Conservation (phyloP, 108 stramenopile species). For the Cyclotella choctawhatcheeana region DNA sequence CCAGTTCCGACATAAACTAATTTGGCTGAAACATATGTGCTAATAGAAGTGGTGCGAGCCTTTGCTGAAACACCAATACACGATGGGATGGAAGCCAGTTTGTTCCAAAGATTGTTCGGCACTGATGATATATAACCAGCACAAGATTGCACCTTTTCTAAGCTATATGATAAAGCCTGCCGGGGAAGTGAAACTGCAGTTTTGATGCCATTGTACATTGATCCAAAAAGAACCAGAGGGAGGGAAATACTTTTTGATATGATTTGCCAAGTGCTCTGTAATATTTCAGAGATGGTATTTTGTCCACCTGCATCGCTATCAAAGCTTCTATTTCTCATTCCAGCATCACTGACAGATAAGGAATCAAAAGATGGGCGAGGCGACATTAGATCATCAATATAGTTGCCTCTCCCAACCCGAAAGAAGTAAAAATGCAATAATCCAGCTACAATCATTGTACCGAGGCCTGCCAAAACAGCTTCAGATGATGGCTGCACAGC, state of each 20-base stretch:
- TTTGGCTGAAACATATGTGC: background rate
- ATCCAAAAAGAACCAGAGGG: constrained; percentile 5
- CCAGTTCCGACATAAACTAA: background rate
- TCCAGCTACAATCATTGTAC: constrained; percentile 39
- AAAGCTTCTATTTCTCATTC: background rate
- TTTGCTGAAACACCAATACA: background rate
- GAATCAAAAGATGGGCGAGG: constrained; percentile 12
- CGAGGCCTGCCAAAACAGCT: constrained; percentile 36
- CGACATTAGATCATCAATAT: background rate
- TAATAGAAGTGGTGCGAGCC: background rate
- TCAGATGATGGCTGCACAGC: constrained; percentile 71
- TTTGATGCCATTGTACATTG: constrained; percentile 9
- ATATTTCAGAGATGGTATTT: constrained; percentile 4
- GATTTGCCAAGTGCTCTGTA: background rate
- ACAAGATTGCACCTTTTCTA: constrained; percentile 4
- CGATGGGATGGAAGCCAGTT: background rate
- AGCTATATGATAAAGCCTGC: background rate
- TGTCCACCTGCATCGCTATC: background rate
- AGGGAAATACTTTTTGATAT: background rate
- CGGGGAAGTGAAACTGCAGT: background rate
- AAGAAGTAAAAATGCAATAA: constrained; percentile 45
- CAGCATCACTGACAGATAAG: background rate
- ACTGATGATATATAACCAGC: background rate
- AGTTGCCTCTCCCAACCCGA: background rate
- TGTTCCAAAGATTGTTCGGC: background rate